A percentile compares a stretch with the other conserved stretches of the same genome.
Evolutionary conservation across 306 rosid genomes (phyloP).

Genomic region (Acacia melanoxylon): DNA sequence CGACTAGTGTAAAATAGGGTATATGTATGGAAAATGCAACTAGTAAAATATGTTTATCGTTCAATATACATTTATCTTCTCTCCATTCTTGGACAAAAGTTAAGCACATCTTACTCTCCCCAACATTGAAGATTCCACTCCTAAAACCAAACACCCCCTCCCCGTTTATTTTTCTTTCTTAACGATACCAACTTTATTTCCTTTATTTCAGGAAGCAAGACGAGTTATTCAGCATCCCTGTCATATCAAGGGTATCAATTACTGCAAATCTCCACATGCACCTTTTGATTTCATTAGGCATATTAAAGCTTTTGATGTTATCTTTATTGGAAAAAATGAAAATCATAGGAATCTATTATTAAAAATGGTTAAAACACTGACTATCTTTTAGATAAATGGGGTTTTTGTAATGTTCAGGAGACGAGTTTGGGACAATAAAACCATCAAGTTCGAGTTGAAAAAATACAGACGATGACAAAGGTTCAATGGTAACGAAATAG

Average conservation of each 20-base stretch:
- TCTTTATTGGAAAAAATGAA: background rate
- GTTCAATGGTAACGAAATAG: background rate
- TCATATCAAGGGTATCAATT: background rate
- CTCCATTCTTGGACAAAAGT: background rate
- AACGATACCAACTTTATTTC: background rate
- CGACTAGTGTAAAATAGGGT: background rate
- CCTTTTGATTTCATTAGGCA: background rate
- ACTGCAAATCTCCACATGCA: background rate
- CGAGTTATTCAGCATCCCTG: background rate
- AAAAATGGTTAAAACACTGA: background rate
- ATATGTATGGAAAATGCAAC: background rate
- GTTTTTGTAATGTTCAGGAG: background rate
- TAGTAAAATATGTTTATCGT: background rate
- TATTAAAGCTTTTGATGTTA: background rate
- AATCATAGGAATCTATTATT: background rate
- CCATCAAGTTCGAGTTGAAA: background rate
- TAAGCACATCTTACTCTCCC: background rate
- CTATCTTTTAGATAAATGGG: background rate
- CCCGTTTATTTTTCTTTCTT: background rate
- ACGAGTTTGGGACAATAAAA: background rate
- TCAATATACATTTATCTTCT: background rate
- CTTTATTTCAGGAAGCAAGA: background rate
- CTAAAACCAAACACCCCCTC: background rate
- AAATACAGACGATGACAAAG: background rate
- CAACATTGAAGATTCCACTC: background rate